Percentiles rank a stretch among this genome's conserved stretches.
Evolutionary conservation across 176 grass and related monocot genomes (phyloP).

Genomic region (Bolboschoenus planiculmis): DNA sequence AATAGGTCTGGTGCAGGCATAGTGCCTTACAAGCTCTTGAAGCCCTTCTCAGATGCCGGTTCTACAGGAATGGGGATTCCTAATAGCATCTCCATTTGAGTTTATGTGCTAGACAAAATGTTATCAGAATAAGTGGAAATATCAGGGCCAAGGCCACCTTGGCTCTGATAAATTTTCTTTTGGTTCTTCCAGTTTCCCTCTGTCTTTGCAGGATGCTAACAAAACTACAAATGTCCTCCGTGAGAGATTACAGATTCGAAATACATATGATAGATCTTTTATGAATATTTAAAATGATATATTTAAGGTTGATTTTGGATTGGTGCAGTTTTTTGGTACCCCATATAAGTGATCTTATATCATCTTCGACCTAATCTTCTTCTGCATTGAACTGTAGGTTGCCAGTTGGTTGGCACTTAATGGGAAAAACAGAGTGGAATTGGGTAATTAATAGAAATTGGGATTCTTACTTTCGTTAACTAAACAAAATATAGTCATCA

Average conservation of each 20-base stretch:
- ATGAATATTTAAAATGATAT: too few species aligned
- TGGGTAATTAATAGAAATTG: background rate
- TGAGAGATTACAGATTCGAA: too few species aligned
- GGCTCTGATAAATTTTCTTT: too few species aligned
- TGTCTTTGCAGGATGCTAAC: background rate
- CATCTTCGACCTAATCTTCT: background rate
- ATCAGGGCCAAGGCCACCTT: background rate
- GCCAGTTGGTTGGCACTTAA: background rate
- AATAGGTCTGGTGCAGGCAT: constrained; percentile 61
- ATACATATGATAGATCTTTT: too few species aligned
- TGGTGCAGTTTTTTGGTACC: background rate
- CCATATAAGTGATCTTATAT: background rate
- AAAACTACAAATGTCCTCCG: background rate
- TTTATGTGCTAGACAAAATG: background rate
- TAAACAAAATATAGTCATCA: background rate
- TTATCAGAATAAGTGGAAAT: background rate
- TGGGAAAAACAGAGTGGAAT: background rate
- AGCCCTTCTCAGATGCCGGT: constrained; percentile 42
- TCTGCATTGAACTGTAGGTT: too few species aligned
- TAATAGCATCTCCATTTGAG: constrained; percentile 64
- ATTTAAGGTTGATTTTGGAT: background rate
- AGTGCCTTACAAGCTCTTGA: constrained; percentile 69
- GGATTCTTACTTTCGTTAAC: background rate
- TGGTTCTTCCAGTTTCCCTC: background rate
- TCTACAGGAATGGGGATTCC: constrained; percentile 65